Percentiles rank a stretch among this genome's conserved stretches.
Conservation (phyloP, 2,329 filamentous ascomycete genomes). For the Paecilomyces niveus region DNA sequence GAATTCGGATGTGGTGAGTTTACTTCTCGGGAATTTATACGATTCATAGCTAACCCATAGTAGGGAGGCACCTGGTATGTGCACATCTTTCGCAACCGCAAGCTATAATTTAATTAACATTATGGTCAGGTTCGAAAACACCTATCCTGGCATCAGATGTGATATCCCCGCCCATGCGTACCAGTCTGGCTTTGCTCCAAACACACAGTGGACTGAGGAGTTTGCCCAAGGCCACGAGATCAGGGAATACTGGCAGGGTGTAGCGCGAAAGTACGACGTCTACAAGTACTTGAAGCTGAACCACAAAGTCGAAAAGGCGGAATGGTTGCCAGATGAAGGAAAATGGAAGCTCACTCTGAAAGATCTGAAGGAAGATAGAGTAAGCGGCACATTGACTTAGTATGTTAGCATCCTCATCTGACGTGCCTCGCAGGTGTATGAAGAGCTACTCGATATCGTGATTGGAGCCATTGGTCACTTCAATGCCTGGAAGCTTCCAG, state of each 20-base stretch:
- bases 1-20: conserved; percentile 57
- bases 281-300: conserved; percentile 52
- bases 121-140: conserved; percentile 33
- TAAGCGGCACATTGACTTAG: conserved; percentile 5
- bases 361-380: conserved; percentile 23
- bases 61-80: conserved; percentile 41
- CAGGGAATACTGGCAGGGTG: conserved; percentile 55
- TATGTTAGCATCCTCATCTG: conserved; percentile 9
- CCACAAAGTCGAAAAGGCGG: conserved; percentile 48
- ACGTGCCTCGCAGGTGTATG: conserved; percentile 28
- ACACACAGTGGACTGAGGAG: conserved; percentile 61
- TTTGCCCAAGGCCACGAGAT: conserved; percentile 64
- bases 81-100: background rate
- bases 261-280: conserved; percentile 58
- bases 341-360: conserved; percentile 50
- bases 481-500: conserved; percentile 57
- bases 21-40: conserved; percentile 38
- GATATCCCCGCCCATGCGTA: conserved; percentile 66
- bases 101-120: background rate
- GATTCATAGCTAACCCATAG: conserved; percentile 8
- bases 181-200: conserved; percentile 60
- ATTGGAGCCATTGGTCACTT: conserved; percentile 59
- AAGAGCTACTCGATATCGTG: conserved; percentile 53
- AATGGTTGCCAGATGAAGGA: conserved; percentile 47
- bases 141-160: conserved; percentile 59